These are phyloP conservation scores for Pseudogymnoascus sp. DNA, from an alignment of 2,329 filamentous ascomycete species.

Conservation along the genomic window DNA sequence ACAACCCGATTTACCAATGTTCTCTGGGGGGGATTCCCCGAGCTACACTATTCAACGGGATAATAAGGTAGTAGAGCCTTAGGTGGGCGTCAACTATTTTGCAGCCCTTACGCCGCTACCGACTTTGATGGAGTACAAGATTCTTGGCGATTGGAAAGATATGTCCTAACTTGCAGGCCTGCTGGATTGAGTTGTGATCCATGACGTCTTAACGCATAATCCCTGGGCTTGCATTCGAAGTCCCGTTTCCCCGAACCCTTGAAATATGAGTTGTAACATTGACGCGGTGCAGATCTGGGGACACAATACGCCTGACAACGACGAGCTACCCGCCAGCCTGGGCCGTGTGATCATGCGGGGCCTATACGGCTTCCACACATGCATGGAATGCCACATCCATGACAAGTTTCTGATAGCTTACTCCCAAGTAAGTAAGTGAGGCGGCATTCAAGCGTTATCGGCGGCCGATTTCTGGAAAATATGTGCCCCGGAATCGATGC, in stretches of 20 bases:
- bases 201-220: not conserved
- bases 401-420: not conserved
- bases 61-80: not conserved
- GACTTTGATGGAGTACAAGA: not conserved
- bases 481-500: not conserved
- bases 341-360: constrained; percentile 3
- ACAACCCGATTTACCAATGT: not conserved
- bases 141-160: not conserved
- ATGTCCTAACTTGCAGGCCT: not conserved
- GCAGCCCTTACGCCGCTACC: not conserved
- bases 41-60: not conserved
- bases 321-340: not conserved
- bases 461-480: not conserved
- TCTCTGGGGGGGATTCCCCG: not conserved
- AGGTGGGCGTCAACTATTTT: not conserved
- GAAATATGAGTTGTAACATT: not conserved
- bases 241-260: not conserved
- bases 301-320: not conserved
- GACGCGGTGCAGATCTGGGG: not conserved
- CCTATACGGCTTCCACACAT: not conserved
- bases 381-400: not conserved
- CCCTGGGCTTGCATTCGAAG: not conserved
- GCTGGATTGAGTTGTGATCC: constrained; percentile 2
- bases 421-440: not conserved
- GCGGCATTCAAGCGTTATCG: not conserved